phyloP scores from a whole-genome alignment of 345 rosid genomes.

The Gossypium ekmanianum region DNA sequence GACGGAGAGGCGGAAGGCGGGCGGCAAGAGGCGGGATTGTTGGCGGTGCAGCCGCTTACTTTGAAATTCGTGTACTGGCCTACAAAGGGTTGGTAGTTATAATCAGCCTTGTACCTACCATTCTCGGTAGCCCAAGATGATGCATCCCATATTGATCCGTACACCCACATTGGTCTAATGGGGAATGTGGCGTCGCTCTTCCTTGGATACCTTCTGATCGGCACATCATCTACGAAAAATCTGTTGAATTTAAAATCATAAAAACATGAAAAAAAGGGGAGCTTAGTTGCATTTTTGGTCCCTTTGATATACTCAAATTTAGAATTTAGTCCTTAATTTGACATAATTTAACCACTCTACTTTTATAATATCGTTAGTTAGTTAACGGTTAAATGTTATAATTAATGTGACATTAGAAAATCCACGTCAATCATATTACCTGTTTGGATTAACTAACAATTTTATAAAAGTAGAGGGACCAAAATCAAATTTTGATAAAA shows the following conservation, averaged over 20 bases:
- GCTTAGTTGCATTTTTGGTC: background rate
- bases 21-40: slow-evolving; percentile 35
- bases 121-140: slow-evolving; percentile 94
- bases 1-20: slow-evolving; percentile 46
- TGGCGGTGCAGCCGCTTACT: slow-evolving; percentile 49
- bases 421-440: too few species aligned
- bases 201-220: slow-evolving; percentile 66
- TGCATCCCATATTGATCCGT: slow-evolving; percentile 96
- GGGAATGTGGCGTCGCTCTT: slow-evolving; percentile 72
- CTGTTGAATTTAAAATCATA: slow-evolving; percentile 28
- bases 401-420: too few species aligned
- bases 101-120: slow-evolving; percentile 79
- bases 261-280: background rate
- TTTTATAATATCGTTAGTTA: too few species aligned
- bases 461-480: too few species aligned
- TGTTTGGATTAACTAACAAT: too few species aligned
- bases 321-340: too few species aligned
- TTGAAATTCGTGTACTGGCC: slow-evolving; percentile 64
- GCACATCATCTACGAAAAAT: slow-evolving; percentile 90
- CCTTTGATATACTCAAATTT: too few species aligned
- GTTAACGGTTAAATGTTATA: too few species aligned
- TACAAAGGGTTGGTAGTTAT: slow-evolving; percentile 72
- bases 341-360: too few species aligned
- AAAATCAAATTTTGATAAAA: background rate
- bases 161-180: slow-evolving; percentile 67